Conservation (phyloP, 2,329 filamentous ascomycete species). For the Cordyceps tenuipes region DNA sequence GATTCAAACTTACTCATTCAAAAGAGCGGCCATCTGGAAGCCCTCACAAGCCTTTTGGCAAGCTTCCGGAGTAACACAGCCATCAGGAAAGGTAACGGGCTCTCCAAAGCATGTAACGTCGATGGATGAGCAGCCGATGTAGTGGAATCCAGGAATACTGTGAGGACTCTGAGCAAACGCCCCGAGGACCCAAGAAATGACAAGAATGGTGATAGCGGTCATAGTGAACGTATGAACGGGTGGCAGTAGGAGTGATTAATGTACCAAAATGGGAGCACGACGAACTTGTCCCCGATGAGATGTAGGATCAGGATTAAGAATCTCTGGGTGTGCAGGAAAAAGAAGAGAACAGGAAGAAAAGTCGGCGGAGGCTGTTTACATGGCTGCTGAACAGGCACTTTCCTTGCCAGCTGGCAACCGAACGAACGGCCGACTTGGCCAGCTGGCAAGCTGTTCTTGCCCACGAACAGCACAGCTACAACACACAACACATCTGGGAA, state of each 20-base stretch:
- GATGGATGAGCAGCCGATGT: constrained; percentile 22
- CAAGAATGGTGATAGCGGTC: constrained; percentile 10
- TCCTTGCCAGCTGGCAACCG: constrained; percentile 10
- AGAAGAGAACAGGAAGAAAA: constrained; percentile 3
- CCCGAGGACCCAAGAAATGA: constrained; percentile 7
- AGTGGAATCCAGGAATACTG: constrained; percentile 18
- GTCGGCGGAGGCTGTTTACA: not conserved
- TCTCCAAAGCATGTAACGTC: constrained; percentile 20
- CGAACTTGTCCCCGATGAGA: constrained; percentile 9
- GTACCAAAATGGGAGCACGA: constrained; percentile 11
- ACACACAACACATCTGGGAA: too few relatives aligned
- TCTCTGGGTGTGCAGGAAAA: constrained; percentile 8
- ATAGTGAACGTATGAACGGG: constrained; percentile 11
- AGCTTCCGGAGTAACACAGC: constrained; percentile 19
- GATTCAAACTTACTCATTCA: constrained; percentile 21
- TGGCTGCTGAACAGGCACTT: not conserved
- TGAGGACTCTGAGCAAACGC: constrained; percentile 14
- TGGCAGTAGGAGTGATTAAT: constrained; percentile 8
- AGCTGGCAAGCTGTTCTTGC: constrained; percentile 12
- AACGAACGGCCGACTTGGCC: not conserved
- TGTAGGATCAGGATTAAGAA: constrained; percentile 7
- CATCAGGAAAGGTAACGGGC: constrained; percentile 18
- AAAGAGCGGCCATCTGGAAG: constrained; percentile 21
- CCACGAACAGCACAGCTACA: not conserved
- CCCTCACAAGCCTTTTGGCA: constrained; percentile 23